phyloP scores from a whole-genome alignment of 2,329 filamentous ascomycete species.

The Cryoendolithus antarcticus region DNA sequence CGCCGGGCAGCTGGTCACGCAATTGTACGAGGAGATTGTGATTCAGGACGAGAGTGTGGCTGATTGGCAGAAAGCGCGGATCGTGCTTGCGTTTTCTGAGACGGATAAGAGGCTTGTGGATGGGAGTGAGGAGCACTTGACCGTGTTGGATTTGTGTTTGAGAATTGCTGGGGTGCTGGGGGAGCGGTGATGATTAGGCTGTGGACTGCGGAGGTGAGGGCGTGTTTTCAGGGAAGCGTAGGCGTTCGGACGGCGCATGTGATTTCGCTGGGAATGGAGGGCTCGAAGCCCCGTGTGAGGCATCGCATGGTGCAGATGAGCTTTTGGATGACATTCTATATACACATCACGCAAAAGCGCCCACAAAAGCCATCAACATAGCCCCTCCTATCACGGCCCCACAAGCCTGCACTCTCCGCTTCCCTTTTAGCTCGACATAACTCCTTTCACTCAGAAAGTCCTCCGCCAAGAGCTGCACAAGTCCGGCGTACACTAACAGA shows the following conservation, averaged over 20 bases:
- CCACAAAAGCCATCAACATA: slow-evolving; percentile 53
- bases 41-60: slow-evolving; percentile 67
- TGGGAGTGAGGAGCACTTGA: slow-evolving; percentile 88
- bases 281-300: no score
- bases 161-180: slow-evolving; percentile 41
- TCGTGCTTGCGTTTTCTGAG: slow-evolving; percentile 82
- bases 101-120: slow-evolving; percentile 89
- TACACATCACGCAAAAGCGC: slow-evolving; percentile 46
- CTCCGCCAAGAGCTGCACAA: slow-evolving; percentile 39
- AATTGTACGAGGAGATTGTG: slow-evolving; percentile 74
- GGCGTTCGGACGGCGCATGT: no score
- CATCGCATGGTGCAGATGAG: no score
- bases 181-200: neutral
- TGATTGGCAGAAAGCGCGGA: slow-evolving; percentile 79
- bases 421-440: slow-evolving; percentile 46
- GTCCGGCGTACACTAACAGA: slow-evolving; percentile 36
- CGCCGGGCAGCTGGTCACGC: slow-evolving; percentile 71
- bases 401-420: slow-evolving; percentile 49
- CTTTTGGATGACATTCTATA: no score
- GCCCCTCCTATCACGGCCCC: slow-evolving; percentile 48
- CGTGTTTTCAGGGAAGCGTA: no score
- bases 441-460: slow-evolving; percentile 50
- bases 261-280: no score
- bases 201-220: no score
- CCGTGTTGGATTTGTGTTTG: slow-evolving; percentile 72